These are phyloP conservation scores for Gaertneriomyces semiglobifer DNA, from an alignment of 192 early-diverging fungal species.

Conservation along the genomic window DNA sequence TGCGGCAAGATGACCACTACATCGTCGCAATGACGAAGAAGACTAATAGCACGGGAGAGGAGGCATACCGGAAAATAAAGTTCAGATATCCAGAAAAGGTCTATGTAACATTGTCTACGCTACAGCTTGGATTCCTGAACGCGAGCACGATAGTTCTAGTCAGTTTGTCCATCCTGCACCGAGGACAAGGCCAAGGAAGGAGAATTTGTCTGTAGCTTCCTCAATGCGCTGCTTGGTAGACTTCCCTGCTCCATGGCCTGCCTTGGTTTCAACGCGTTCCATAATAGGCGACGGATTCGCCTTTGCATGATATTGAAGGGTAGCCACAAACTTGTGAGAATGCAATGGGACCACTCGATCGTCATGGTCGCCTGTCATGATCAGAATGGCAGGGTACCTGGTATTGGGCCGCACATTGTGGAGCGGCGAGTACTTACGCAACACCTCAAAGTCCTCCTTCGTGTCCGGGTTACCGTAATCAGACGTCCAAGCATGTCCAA, in stretches of 20 bases:
- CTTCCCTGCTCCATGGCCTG: constrained; percentile 71
- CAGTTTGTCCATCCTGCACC: constrained; percentile 48
- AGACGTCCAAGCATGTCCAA: constrained; percentile 58
- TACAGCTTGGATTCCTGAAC: too few relatives aligned
- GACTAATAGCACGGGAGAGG: too few relatives aligned
- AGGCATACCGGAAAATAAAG: too few relatives aligned
- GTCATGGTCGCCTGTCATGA: constrained; percentile 65
- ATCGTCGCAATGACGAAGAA: too few relatives aligned
- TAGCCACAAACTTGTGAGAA: constrained; percentile 63
- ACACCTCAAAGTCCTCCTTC: constrained; percentile 61
- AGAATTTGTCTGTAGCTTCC: constrained; percentile 60
- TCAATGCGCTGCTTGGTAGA: constrained; percentile 61
- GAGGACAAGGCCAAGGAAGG: constrained; percentile 53
- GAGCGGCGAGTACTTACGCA: constrained; percentile 60
- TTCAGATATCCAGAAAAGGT: too few relatives aligned
- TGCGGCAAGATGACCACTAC: too few relatives aligned
- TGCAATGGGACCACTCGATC: constrained; percentile 53
- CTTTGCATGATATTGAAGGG: constrained; percentile 54
- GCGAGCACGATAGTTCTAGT: neutral
- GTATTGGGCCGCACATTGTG: constrained; percentile 57
- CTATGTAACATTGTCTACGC: too few relatives aligned
- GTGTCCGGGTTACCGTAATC: constrained; percentile 68
- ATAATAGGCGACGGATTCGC: constrained; percentile 56
- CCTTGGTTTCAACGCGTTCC: constrained; percentile 62
- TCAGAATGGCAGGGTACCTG: constrained; percentile 58